Percentiles rank a stretch among this genome's conserved stretches.
Conservation (phyloP, 2,329 filamentous ascomycete genomes). For the Shiraia sp. region DNA sequence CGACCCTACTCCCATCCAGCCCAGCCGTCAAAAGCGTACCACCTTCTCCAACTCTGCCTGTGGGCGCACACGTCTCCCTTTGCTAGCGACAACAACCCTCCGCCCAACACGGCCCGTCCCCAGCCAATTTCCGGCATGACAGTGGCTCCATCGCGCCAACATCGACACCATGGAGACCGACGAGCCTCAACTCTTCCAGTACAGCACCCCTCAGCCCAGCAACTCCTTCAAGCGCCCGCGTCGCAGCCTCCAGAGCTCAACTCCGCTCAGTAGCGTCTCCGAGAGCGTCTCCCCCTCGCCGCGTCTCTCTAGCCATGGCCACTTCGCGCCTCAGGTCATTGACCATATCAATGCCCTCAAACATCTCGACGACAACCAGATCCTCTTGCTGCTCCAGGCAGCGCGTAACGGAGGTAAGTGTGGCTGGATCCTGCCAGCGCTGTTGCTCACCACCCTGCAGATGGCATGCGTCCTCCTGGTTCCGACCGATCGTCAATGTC, state of each 20-base stretch:
- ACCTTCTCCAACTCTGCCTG: slow-evolving; percentile 41
- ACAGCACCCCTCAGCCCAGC: slow-evolving; percentile 39
- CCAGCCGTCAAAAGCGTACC: slow-evolving; percentile 38
- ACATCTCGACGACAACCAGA: slow-evolving; percentile 46
- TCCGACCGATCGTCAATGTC: slow-evolving; percentile 43
- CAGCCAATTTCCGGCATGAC: slow-evolving; percentile 43
- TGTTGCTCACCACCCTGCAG: slow-evolving; percentile 30
- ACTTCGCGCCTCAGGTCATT: slow-evolving; percentile 43
- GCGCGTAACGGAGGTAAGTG: slow-evolving; percentile 45
- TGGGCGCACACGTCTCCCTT: slow-evolving; percentile 30
- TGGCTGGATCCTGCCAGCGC: slow-evolving; percentile 8
- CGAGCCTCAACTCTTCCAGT: slow-evolving; percentile 42
- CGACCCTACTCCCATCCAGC: slow-evolving; percentile 28
- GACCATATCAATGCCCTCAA: slow-evolving; percentile 46
- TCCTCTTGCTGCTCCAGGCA: slow-evolving; percentile 41
- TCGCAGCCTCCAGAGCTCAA: slow-evolving; percentile 43
- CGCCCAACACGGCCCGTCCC: slow-evolving; percentile 36
- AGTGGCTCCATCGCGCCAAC: slow-evolving; percentile 32
- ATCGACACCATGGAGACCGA: slow-evolving; percentile 45
- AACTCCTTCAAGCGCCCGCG: slow-evolving; percentile 44
- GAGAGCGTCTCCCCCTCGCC: slow-evolving; percentile 44
- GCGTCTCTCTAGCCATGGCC: slow-evolving; percentile 36
- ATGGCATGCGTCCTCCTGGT: slow-evolving; percentile 40
- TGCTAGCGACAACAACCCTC: slow-evolving; percentile 29
- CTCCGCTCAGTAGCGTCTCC: slow-evolving; percentile 41